A percentile compares a stretch with the other conserved stretches of the same genome.
Evolutionary conservation across 371 early-diverging fungal genomes (phyloP).

Genomic region (Rhizomucor miehei): DNA sequence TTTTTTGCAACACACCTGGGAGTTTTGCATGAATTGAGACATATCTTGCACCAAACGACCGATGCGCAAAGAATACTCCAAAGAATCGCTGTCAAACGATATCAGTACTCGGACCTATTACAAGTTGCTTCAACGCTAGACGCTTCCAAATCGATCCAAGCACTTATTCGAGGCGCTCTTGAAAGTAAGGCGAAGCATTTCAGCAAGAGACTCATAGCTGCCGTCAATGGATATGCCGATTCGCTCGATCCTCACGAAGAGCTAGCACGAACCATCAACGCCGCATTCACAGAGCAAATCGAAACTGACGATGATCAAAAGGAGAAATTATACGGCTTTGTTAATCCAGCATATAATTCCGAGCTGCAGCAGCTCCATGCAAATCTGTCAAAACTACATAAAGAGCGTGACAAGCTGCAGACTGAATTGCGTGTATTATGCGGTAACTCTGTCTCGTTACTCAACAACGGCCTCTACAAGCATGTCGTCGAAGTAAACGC

Average conservation of each 20-base stretch:
- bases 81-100: conserved; percentile 61
- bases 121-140: conserved; percentile 57
- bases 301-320: conserved; percentile 34
- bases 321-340: conserved; percentile 41
- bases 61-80: conserved; percentile 75
- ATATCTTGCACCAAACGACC: conserved; percentile 49
- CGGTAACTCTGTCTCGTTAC: conserved; percentile 38
- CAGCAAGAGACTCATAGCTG: not conserved
- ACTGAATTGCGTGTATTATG: conserved; percentile 22
- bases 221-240: not conserved
- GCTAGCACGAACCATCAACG: conserved; percentile 27
- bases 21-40: conserved; percentile 49
- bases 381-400: conserved; percentile 21
- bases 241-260: conserved; percentile 28
- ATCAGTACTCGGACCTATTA: conserved; percentile 64
- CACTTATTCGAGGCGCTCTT: not conserved
- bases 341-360: conserved; percentile 34
- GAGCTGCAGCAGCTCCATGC: conserved; percentile 20
- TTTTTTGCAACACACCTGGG: conserved; percentile 54
- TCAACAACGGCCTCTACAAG: conserved; percentile 31
- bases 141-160: conserved; percentile 24
- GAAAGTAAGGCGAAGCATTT: not conserved
- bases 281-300: conserved; percentile 42
- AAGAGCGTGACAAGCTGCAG: conserved; percentile 23
- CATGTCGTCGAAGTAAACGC: conserved; percentile 55